Evolutionary conservation across 108 stramenopile species (phyloP).

Genomic region (Asterionellopsis glacialis): DNA sequence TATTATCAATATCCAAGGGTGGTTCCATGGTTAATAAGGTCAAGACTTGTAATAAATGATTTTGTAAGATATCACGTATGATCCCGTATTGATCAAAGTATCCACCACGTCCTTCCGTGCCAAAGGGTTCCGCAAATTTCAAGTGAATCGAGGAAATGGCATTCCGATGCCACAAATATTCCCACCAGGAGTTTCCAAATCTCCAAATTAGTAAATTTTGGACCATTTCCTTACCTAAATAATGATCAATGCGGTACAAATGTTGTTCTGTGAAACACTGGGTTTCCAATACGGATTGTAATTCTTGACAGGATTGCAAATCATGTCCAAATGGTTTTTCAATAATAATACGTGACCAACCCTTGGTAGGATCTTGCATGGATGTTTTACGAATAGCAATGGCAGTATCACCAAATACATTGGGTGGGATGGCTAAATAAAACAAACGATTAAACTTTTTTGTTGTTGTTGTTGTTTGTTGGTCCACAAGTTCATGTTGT

Average conservation of each 20-base stretch:
- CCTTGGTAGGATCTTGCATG: conserved; percentile 30
- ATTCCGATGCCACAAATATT: conserved; percentile 69
- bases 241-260: conserved; percentile 91
- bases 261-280: conserved; percentile 53
- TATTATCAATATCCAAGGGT: conserved; percentile 33
- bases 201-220: conserved; percentile 73
- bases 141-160: conserved; percentile 46
- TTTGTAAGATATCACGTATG: conserved; percentile 92
- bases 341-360: conserved; percentile 85
- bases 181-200: conserved; percentile 73
- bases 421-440: conserved; percentile 98
- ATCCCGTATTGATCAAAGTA: conserved; percentile 90
- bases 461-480: conserved; percentile 5
- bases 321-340: conserved; percentile 99
- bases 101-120: conserved; percentile 91
- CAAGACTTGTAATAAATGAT: conserved; percentile 91
- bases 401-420: conserved; percentile 84
- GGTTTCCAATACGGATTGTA: conserved; percentile 1
- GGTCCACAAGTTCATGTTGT: not conserved
- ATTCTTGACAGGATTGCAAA: conserved; percentile 59
- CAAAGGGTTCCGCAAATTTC: conserved; percentile 77
- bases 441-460: conserved; percentile 59
- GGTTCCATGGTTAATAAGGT: conserved; percentile 80
- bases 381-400: conserved; percentile 60
- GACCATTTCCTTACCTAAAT: conserved; percentile 90